These are phyloP conservation scores for Mrakia hoshinonis DNA, from an alignment of 768 basidiomycete genomes.

Conservation along the genomic window DNA sequence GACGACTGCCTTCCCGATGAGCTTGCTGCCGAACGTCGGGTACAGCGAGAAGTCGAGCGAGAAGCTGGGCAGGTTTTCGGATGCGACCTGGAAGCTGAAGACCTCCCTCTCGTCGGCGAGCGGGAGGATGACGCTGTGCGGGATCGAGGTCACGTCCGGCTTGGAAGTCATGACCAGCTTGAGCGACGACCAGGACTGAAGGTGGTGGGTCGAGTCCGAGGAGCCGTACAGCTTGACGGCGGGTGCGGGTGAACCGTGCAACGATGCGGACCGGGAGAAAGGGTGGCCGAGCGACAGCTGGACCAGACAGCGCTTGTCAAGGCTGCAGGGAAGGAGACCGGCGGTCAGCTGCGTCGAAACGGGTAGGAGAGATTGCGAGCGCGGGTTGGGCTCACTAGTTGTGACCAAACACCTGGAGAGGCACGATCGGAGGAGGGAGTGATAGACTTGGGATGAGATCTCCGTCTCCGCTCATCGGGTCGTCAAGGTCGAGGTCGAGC, in stretches of 20 bases:
- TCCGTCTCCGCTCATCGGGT: slow-evolving; percentile 53
- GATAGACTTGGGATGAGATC: slow-evolving; percentile 91
- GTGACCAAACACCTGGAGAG: slow-evolving; percentile 38
- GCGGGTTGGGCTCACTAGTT: slow-evolving; percentile 15
- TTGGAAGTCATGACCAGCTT: slow-evolving; percentile 90
- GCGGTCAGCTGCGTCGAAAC: background rate
- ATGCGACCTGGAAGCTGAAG: slow-evolving; percentile 70
- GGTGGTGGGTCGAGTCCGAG: slow-evolving; percentile 38
- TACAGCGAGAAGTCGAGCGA: slow-evolving; percentile 87
- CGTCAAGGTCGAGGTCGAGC: slow-evolving; percentile 40
- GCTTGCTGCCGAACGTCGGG: slow-evolving; percentile 94
- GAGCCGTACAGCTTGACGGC: slow-evolving; percentile 49
- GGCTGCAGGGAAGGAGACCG: slow-evolving; percentile 44
- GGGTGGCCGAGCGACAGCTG: slow-evolving; percentile 72
- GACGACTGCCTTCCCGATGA: slow-evolving; percentile 84
- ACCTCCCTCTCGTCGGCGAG: slow-evolving; percentile 58
- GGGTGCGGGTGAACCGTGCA: slow-evolving; percentile 35
- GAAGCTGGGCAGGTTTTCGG: slow-evolving; percentile 57
- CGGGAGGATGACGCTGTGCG: slow-evolving; percentile 81
- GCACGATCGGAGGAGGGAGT: slow-evolving; percentile 95
- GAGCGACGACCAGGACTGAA: slow-evolving; percentile 55
- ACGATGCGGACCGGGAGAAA: slow-evolving; percentile 43
- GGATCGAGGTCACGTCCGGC: slow-evolving; percentile 71
- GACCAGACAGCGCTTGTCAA: slow-evolving; percentile 75
- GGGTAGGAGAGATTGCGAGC: background rate